Base-by-base conservation (phyloP, 2,329 filamentous ascomycete genomes). In the Paracamarosporium sp. region DNA sequence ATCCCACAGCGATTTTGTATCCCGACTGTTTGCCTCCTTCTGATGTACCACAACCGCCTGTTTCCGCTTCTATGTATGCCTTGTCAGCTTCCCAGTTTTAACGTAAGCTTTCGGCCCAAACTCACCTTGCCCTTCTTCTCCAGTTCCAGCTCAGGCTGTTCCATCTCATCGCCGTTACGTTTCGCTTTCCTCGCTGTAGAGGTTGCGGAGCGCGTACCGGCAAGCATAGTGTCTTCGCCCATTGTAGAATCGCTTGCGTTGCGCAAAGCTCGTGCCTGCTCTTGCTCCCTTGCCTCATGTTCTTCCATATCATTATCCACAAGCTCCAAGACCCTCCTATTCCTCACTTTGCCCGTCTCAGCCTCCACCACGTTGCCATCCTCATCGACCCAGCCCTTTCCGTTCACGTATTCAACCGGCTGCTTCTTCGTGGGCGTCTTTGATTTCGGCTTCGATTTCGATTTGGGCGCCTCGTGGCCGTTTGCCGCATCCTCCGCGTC, bases 381-480 rank as follows among this genome's bases (percentile, higher is more conserved):
- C 60, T 88, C 86, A 67, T 97, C 90, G 0, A 97, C 85, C 94
- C 95, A 98, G 1, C 94, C 94, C 69, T 90, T 88, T n/a, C 90
- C 92, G 53, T 97, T 90, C 36, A 95, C 85, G 73, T 89, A 97
- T 55, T 89, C 87, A 3, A 82, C 76, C 38, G 81, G 74, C 46
- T 82, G 81, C n/a, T 76, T 74, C 13, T 74, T 76, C 2, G 77
- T 77, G 1, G 78, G 74, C 5, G 79, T 77, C 38, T 80, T 74
- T n/a, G 73, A 31, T 17, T 40, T 22, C 0, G 45, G 17, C 25
- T 30, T 28, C 41, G 13, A 15, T 22, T 48, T 48, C 30, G 45
- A 24, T 20, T 9, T 48, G 11, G 45, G 27, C 17, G 11, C n/a
- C 30, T 35, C 45, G 30, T 15, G 25, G 17, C 30, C 45, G 30